These are phyloP conservation scores for Dendrobium nobile DNA, from an alignment of 106 monocot genomes.

Conservation along the genomic window DNA sequence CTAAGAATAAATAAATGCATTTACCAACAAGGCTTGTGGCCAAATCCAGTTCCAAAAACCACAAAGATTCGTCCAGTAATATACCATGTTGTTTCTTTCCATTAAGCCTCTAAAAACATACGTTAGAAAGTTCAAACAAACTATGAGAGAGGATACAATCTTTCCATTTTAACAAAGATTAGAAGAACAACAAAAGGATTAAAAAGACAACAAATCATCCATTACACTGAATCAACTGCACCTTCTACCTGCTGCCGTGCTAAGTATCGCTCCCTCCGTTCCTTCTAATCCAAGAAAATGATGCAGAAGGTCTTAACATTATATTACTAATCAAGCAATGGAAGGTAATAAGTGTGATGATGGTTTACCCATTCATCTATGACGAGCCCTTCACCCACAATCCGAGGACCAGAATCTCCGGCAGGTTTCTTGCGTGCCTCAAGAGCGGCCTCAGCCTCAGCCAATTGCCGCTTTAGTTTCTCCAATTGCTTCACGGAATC, in stretches of 20 bases:
- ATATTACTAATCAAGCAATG: neutral
- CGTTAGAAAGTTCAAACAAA: too few relatives aligned
- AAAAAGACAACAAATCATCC: neutral
- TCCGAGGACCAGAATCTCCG: constrained; percentile 35
- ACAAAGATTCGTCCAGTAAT: too few relatives aligned
- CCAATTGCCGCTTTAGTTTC: constrained; percentile 41
- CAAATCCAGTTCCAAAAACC: too few relatives aligned
- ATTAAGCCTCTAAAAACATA: too few relatives aligned
- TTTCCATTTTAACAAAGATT: too few relatives aligned
- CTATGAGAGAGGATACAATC: too few relatives aligned
- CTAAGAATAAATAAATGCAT: too few relatives aligned
- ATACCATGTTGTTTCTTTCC: too few relatives aligned
- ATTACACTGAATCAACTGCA: constrained; percentile 32
- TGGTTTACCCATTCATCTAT: constrained; percentile 57
- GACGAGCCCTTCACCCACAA: constrained; percentile 54
- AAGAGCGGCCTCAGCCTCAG: constrained; percentile 53
- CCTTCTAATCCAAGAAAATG: constrained; percentile 27
- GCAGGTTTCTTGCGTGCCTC: constrained; percentile 51
- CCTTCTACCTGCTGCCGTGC: constrained; percentile 47
- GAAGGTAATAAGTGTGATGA: neutral
- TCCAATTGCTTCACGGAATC: constrained; percentile 29
- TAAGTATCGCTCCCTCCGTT: constrained; percentile 51
- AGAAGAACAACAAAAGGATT: neutral
- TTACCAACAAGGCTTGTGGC: too few relatives aligned
- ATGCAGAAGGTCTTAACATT: neutral